Conservation (phyloP, 2,329 filamentous ascomycete species). For the Pestalotiopsis sp. region DNA sequence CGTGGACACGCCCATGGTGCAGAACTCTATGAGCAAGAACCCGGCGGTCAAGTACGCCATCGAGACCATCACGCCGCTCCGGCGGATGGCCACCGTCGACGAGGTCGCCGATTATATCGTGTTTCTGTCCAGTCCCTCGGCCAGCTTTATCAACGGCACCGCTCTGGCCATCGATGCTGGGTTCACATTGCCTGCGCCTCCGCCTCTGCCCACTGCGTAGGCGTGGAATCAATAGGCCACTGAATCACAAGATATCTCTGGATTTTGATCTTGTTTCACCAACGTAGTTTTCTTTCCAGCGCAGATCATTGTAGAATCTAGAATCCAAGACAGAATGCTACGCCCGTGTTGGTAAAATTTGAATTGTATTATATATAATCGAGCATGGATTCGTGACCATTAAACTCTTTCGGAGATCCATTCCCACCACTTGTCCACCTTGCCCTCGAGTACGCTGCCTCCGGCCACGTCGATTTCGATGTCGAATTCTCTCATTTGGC, state of each 20-base stretch:
- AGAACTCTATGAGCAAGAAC: neutral
- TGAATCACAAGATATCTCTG: neutral
- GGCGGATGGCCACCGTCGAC: neutral
- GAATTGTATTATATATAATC: neutral
- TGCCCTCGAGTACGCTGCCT: constrained; percentile 70
- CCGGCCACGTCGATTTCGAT: constrained; percentile 76
- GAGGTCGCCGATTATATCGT: constrained; percentile 1
- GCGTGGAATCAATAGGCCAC: neutral
- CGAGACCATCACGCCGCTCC: neutral
- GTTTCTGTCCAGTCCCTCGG: neutral
- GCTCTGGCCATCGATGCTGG: neutral
- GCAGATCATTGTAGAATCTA: too few species aligned
- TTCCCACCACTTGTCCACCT: constrained; percentile 82
- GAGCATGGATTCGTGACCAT: constrained; percentile 1
- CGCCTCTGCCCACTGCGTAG: neutral
- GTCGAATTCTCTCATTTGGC: constrained; percentile 80
- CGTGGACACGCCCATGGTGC: constrained; percentile 3
- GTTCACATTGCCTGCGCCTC: neutral
- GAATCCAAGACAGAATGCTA: neutral
- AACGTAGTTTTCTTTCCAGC: neutral
- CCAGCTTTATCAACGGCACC: neutral
- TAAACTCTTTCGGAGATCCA: constrained; percentile 83
- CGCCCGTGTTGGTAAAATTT: neutral
- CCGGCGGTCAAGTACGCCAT: neutral
- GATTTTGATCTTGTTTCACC: neutral